Conservation (phyloP, 805 yeast genomes). For the Wickerhamomyces bisporus region DNA sequence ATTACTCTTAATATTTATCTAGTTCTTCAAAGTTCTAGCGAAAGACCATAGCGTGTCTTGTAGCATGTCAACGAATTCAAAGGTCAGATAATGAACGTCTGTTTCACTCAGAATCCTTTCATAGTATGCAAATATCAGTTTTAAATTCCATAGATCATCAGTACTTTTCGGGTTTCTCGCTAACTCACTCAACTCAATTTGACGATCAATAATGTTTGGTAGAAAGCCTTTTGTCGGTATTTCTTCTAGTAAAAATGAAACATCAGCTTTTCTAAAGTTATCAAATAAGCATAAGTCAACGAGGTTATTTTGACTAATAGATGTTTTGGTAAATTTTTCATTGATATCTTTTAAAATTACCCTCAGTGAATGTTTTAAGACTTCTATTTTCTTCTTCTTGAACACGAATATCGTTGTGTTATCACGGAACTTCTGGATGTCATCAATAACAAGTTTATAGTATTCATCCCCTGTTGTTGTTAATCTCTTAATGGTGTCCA, state of each 20-base stretch:
- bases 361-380: constrained; percentile 31
- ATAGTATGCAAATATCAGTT: constrained; percentile 54
- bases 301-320: constrained; percentile 2
- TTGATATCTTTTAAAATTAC: constrained; percentile 20
- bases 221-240: constrained; percentile 21
- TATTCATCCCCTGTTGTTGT: constrained; percentile 42
- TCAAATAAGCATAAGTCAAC: constrained; percentile 12
- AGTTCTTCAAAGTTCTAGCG: neutral
- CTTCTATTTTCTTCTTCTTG: constrained; percentile 29
- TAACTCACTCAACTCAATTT: constrained; percentile 43
- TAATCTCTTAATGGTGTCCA: constrained; percentile 44
- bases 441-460: constrained; percentile 42
- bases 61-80: constrained; percentile 48
- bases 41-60: constrained; percentile 38
- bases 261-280: constrained; percentile 14
- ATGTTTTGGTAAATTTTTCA: constrained; percentile 11
- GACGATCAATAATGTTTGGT: constrained; percentile 48
- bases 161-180: constrained; percentile 35
- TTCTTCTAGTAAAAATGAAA: constrained; percentile 9
- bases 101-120: constrained; percentile 37
- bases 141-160: constrained; percentile 62
- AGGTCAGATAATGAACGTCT: constrained; percentile 35
- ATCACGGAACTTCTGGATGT: constrained; percentile 30
- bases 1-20: too few relatives aligned
- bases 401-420: constrained; percentile 39